Evolutionary conservation across 2,329 filamentous ascomycete genomes (phyloP), one percentile per base, ranked within the genome.

Genomic region (Ceratocystis ficicola): DNA sequence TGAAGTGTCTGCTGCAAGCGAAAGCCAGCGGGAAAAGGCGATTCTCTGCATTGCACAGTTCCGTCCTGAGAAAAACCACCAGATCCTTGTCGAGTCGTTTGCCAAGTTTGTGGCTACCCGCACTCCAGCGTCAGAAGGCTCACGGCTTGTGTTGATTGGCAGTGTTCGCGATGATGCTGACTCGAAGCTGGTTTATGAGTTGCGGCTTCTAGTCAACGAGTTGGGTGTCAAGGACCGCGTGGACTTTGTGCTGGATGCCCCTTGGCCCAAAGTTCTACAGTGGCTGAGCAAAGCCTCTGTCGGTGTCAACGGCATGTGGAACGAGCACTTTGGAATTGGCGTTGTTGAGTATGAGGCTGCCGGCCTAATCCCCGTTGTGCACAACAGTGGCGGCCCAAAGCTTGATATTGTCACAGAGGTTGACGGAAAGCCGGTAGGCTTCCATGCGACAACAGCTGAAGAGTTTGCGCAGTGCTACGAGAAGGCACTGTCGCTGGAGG

Each of bases 231-330:
- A 89, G 72, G 87, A 95, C 64, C 80, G 82, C 15, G 91, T 96
- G 55, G 85, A 90, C 66, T 99, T 99, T 74, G 83, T 95, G 69
- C 86, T 91, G 66, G 92, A 99, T 74, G 92, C 90, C 0, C 85
- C 88, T 30, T 99, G 93, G 91, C 85, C 88, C 2, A 84, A 90
- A 70, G 89, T 99, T 64, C 79, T 96, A 8, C 82, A 88, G 41
- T 91, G 89, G 83, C 79, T 97, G 68, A 79, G 84, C 64, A 85
- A 80, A 69, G 86, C 88, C 3, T 93, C 85, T 20, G 83, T 99
- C 1, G 94, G 94, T 62, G 91, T 95, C 36, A 99, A 99, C 71
- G 90, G 89, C 72, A 99, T 99, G 94, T 99, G 94, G 93, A 97
- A 96, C 74, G 94, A 99, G 77, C 94, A 99, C 75, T 99, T 99